Evolutionary conservation across 2,329 filamentous ascomycete genomes (phyloP).

Genomic region (Nemania bipapillata): DNA sequence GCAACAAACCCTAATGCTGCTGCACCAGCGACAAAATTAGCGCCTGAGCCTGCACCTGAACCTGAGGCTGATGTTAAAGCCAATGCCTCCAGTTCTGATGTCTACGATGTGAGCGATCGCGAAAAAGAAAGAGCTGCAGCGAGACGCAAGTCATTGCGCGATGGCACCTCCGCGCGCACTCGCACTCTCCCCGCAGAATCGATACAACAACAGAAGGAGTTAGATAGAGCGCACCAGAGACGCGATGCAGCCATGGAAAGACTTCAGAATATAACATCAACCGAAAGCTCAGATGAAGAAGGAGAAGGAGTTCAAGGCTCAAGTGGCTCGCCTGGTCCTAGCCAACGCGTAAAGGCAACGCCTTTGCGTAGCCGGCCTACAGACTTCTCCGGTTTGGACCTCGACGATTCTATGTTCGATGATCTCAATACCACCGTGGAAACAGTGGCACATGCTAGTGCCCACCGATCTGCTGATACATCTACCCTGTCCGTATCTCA

Average conservation of each 20-base stretch:
- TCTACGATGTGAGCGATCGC: constrained; percentile 51
- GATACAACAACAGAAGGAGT: constrained; percentile 40
- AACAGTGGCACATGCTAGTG: constrained; percentile 46
- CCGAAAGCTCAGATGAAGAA: constrained; percentile 34
- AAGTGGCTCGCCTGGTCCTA: constrained; percentile 41
- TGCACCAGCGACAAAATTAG: constrained; percentile 2
- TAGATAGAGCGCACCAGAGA: constrained; percentile 44
- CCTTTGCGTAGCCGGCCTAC: constrained; percentile 44
- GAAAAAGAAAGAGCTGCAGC: constrained; percentile 46
- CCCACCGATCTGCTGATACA: constrained; percentile 49
- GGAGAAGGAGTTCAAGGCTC: constrained; percentile 31
- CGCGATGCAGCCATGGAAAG: constrained; percentile 50
- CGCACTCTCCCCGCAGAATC: constrained; percentile 31
- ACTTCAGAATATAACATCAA: constrained; percentile 51
- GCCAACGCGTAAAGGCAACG: constrained; percentile 44
- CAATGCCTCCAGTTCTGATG: constrained; percentile 43
- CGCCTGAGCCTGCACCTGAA: constrained; percentile 26
- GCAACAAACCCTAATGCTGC: constrained; percentile 31
- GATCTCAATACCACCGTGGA: constrained; percentile 51
- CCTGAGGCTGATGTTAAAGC: constrained; percentile 11
- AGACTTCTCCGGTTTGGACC: constrained; percentile 50
- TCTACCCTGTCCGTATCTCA: constrained; percentile 49
- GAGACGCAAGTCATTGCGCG: constrained; percentile 44
- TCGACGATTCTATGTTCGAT: constrained; percentile 51
- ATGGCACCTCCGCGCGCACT: constrained; percentile 33